Evolutionary conservation across 345 rosid genomes (phyloP), one percentile per base, ranked within the genome.

Genomic region (Dipteronia sinensis): DNA sequence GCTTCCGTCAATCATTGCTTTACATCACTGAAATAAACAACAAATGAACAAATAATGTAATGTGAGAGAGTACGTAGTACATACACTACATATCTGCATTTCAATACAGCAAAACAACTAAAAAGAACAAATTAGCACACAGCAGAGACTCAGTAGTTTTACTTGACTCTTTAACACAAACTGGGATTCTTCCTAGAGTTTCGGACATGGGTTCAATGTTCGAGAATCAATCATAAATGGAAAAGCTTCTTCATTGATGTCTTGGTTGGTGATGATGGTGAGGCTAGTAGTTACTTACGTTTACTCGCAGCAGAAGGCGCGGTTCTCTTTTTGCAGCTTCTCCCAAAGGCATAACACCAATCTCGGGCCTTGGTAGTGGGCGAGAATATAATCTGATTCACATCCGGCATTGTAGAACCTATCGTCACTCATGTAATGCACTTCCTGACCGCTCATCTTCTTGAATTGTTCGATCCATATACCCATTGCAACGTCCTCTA

Each of bases 401-500:
- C 99, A 95, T 22, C 92, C 99, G 23, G 86, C 86, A 25, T 93
- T 95, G 82, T 88, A 80, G 83, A 95, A 92, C 80, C 94, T 87
- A 27, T 86, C 88, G 40, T 95, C 99, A 20, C 62, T 90, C 31
- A 79, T 74, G 85, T 93, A 95, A 67, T 85, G 75, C 80, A 92
- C 97, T 73, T 79, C 82, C 67, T 83, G 67, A 38, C 90, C 88
- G 2, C 85, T 87, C 15, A 77, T 87, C 15, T 78, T 80, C 78
- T 92, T 90, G 86, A 83, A 89, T 67, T 85, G 82, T 77, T 90
- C 91, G 70, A 95, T 87, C 98, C 98, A 95, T 80, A 95, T 95
- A 65, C 98, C 98, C 94, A 93, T 90, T 49, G 94, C 98, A 38
- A 95, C 97, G 78, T 93, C 98, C 87, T 95, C 98, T 23, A 95